A percentile compares a stretch with the other conserved stretches of the same genome.
phyloP scores from a whole-genome alignment of 352 stramenopile genomes.

The Aphanomyces cochlioides region DNA sequence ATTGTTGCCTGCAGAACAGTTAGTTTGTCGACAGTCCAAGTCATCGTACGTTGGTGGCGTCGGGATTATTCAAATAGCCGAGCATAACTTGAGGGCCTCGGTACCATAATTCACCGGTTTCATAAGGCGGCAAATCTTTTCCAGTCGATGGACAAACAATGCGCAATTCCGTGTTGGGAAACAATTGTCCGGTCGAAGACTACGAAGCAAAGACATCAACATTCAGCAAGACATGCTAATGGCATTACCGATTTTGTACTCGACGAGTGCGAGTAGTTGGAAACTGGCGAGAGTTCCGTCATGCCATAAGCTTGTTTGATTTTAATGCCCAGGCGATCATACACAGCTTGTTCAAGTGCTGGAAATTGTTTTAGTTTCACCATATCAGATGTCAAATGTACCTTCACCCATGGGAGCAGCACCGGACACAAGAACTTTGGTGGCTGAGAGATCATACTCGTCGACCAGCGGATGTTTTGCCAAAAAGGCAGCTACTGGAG shows the following conservation, averaged over 20 bases:
- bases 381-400: not conserved
- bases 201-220: not conserved
- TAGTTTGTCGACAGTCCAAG: too few relatives aligned
- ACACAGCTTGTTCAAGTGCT: conserved; percentile 54
- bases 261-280: not conserved
- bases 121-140: conserved; percentile 39
- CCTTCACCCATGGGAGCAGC: conserved; percentile 72
- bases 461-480: conserved; percentile 89
- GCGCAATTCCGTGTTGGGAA: conserved; percentile 55
- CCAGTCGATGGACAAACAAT: conserved; percentile 47
- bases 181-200: conserved; percentile 44
- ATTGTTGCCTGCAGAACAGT: conserved; percentile 32
- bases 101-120: conserved; percentile 75
- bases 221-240: too few relatives aligned
- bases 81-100: conserved; percentile 89
- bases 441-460: conserved; percentile 83
- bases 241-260: not conserved
- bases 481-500: conserved; percentile 79
- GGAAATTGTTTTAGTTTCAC: not conserved
- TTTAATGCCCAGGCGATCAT: conserved; percentile 53
- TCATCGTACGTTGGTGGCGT: conserved; percentile 57
- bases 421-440: conserved; percentile 65
- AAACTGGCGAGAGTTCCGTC: conserved; percentile 34
- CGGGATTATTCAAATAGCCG: conserved; percentile 85
- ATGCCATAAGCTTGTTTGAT: conserved; percentile 50